phyloP scores from a whole-genome alignment of 2,329 filamentous ascomycete species.

The Pseudocercospora eumusae region DNA sequence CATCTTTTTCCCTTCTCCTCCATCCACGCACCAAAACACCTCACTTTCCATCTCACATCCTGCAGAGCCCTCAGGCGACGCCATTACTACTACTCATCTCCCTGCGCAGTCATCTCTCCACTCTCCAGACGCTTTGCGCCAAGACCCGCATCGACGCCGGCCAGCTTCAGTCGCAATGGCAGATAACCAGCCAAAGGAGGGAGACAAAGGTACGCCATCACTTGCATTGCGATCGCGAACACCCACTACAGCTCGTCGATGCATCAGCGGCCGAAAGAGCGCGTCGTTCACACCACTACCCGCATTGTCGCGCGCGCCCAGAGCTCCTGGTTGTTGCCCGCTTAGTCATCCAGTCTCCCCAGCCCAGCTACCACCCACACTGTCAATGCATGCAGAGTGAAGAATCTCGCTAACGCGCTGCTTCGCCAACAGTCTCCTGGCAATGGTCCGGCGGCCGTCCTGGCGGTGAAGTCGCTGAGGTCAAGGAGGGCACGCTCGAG shows the following conservation, averaged over 20 bases:
- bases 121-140: slow-evolving; percentile 28
- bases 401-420: slow-evolving; percentile 17
- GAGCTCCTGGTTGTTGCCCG: slow-evolving; percentile 17
- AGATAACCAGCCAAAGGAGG: slow-evolving; percentile 52
- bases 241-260: slow-evolving; percentile 19
- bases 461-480: slow-evolving; percentile 59
- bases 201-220: slow-evolving; percentile 39
- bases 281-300: slow-evolving; percentile 8
- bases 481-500: slow-evolving; percentile 60
- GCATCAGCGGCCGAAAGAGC: slow-evolving; percentile 20
- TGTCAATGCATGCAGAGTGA: background rate
- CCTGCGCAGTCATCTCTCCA: slow-evolving; percentile 19
- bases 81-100: slow-evolving; percentile 19
- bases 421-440: slow-evolving; percentile 58
- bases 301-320: slow-evolving; percentile 24
- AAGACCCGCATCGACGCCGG: slow-evolving; percentile 19
- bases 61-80: slow-evolving; percentile 26
- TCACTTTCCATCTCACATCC: slow-evolving; percentile 14
- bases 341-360: slow-evolving; percentile 29
- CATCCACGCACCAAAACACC: slow-evolving; percentile 11
- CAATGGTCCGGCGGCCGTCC: slow-evolving; percentile 60
- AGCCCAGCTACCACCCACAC: slow-evolving; percentile 10
- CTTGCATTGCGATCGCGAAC: slow-evolving; percentile 21
- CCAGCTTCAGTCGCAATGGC: slow-evolving; percentile 42
- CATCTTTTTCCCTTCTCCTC: slow-evolving; percentile 4